Conservation (phyloP, 345 rosid species). For the Populus simonii region DNA sequence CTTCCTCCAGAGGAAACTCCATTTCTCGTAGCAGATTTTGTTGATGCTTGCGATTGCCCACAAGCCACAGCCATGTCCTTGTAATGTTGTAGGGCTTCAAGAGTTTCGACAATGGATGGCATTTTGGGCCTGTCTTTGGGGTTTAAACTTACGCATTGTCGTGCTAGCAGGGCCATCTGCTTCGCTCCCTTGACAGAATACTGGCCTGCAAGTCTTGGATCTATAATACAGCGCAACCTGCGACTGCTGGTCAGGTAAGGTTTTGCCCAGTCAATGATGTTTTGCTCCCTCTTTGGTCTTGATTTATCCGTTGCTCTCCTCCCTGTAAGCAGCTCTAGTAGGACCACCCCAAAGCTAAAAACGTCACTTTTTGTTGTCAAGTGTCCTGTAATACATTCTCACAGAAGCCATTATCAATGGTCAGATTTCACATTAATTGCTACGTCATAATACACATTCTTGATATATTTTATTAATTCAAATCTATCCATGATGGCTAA, state of each 20-base stretch:
- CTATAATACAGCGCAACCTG: constrained; percentile 62
- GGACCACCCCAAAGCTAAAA: constrained; percentile 84
- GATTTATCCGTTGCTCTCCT: constrained; percentile 75
- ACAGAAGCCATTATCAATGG: background rate
- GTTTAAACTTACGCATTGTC: constrained; percentile 67
- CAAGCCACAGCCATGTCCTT: constrained; percentile 78
- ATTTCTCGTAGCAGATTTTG: constrained; percentile 26
- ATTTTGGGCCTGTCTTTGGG: constrained; percentile 90
- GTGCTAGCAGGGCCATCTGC: constrained; percentile 57
- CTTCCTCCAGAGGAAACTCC: constrained; percentile 36
- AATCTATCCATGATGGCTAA: background rate
- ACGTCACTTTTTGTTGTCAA: constrained; percentile 86
- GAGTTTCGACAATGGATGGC: constrained; percentile 58
- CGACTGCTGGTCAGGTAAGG: constrained; percentile 74
- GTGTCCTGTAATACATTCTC: constrained; percentile 55
- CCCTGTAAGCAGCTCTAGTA: constrained; percentile 80
- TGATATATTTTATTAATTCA: background rate
- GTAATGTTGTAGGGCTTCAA: constrained; percentile 52
- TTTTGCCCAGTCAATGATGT: constrained; percentile 74
- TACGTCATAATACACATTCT: background rate
- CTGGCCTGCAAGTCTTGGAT: constrained; percentile 74
- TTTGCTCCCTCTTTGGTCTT: constrained; percentile 66
- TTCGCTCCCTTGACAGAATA: constrained; percentile 90
- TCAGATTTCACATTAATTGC: background rate
- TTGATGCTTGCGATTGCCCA: constrained; percentile 62